Evolutionary conservation across 306 rosid species (phyloP), one percentile per base, ranked within the genome.

Genomic region (Rubus idaeus): DNA sequence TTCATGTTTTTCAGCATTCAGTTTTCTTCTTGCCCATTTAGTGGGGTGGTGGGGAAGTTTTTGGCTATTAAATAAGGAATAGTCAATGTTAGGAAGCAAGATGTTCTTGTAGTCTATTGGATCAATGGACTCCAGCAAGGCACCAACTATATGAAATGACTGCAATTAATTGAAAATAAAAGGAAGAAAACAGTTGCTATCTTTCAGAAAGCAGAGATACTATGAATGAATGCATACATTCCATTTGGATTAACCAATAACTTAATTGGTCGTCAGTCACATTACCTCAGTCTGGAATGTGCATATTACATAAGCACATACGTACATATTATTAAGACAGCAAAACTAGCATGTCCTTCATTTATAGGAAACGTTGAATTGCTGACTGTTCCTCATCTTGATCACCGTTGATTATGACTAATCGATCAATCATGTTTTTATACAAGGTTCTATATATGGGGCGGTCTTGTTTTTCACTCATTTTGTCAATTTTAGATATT

Each of bases 11-110:
- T 41, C 72, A 62, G 75, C 53, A 45, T 42, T 51, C 46, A 73
- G 4, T 77, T 41, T 82, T 39, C 62, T 16, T 41, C 58, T 18
- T 60, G 16, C 17, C 18, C 53, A 23, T 26, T 65, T 55, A 45
- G 75, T 77, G 75, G 81, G 78, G 30, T 57, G 74, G 78, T 23
- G 75, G 39, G 18, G 70, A 75, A 61, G 63, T 35, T 71, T 5
- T 9, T 35, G 60, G 30, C 71, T 16, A 30, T 30, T 30, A 30
- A 30, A 30, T 30, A 30, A 30, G 20, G n/a, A 6, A 20, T 26
- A 65, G 41, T 73, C 72, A 82, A 74, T 61, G 46, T 14, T 3
- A 17, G 70, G 60, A 74, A 46, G 37, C 70, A 26, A 73, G 10
- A 23, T 58, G 26, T 74, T 23, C 8, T 10, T 23, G 13, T 46